phyloP scores from a whole-genome alignment of 805 yeast genomes.

The Metschnikowia lochheadii region DNA sequence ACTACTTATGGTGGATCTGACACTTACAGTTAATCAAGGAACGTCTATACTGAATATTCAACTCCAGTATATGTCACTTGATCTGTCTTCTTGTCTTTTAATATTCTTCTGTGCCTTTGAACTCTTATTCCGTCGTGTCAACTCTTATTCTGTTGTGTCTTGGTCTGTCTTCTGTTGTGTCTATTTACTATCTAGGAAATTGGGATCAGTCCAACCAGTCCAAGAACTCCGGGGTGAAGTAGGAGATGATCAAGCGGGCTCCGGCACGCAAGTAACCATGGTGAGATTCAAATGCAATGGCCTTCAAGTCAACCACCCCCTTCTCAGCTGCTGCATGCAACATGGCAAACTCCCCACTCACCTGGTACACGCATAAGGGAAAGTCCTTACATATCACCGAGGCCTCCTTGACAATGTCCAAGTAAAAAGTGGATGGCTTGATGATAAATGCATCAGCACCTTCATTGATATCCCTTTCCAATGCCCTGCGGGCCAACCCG shows the following conservation, averaged over 20 bases:
- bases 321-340: constrained; percentile 97
- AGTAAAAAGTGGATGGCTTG: constrained; percentile 92
- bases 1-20: no score
- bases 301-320: constrained; percentile 83
- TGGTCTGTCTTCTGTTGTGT: no score
- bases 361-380: constrained; percentile 94
- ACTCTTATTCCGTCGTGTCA: no score
- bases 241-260: constrained; percentile 84
- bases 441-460: constrained; percentile 96
- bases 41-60: no score
- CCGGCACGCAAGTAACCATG: constrained; percentile 94
- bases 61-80: no score
- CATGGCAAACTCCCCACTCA: constrained; percentile 97
- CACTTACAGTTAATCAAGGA: no score
- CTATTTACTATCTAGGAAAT: no score
- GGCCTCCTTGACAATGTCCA: constrained; percentile 89
- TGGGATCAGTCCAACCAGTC: constrained; percentile 64
- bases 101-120: no score
- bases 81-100: no score
- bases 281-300: constrained; percentile 80
- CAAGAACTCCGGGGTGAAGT: constrained; percentile 92
- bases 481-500: constrained; percentile 91
- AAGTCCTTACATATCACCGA: constrained; percentile 73
- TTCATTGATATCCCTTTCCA: constrained; percentile 78
- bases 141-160: no score